Evolutionary conservation across 805 yeast genomes (phyloP).

Genomic region (Metschnikowia vanudenii): DNA sequence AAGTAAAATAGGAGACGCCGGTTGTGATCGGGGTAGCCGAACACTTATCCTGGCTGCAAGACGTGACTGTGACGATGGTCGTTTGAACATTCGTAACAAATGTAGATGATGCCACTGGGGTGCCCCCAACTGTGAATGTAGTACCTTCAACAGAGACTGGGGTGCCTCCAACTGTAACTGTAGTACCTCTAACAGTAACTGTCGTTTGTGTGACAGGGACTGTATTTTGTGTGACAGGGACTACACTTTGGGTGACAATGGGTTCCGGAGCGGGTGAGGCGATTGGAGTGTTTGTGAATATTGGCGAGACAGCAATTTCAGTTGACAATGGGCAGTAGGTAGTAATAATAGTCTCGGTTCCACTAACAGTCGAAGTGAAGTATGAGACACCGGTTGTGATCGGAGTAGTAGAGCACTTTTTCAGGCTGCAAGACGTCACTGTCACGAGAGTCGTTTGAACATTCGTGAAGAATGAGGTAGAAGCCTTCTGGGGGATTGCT

Average conservation of each 20-base stretch:
- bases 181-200: neutral
- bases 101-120: no score
- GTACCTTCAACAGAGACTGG: no score
- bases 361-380: constrained; percentile 13
- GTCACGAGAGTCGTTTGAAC: constrained; percentile 26
- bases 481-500: no score
- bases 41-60: constrained; percentile 36
- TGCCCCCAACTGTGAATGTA: no score
- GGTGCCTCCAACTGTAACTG: neutral
- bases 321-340: constrained; percentile 17
- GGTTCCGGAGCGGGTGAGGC: no score
- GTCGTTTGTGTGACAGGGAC: no score
- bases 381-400: constrained; percentile 20
- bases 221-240: no score
- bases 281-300: no score
- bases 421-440: constrained; percentile 39
- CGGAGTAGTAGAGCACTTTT: constrained; percentile 26
- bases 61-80: constrained; percentile 36
- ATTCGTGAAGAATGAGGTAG: no score
- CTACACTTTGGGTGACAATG: no score
- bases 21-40: constrained; percentile 21
- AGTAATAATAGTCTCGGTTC: constrained; percentile 15
- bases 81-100: constrained; percentile 1
- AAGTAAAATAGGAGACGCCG: constrained; percentile 14
- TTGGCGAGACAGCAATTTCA: no score